Percentiles rank a stretch among this genome's conserved stretches.
Evolutionary conservation across 2,329 filamentous ascomycete species (phyloP).

Genomic region (Neospermospora avenae): DNA sequence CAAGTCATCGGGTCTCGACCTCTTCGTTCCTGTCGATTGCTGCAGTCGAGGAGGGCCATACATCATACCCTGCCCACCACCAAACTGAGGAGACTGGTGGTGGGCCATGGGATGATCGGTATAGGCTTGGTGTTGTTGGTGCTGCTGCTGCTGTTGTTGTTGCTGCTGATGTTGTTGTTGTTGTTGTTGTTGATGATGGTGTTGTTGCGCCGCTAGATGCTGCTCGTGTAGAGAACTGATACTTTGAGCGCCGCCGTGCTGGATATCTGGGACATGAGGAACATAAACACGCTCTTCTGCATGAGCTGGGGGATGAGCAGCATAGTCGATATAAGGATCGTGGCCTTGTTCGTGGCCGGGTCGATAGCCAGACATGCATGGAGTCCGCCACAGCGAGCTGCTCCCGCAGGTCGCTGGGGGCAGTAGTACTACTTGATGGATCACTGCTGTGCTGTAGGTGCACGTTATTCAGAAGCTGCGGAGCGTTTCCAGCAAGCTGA

Average conservation of each 20-base stretch:
- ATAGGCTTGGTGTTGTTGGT: slow-evolving; percentile 48
- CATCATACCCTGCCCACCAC: slow-evolving; percentile 49
- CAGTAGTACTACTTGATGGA: slow-evolving; percentile 40
- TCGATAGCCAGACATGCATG: slow-evolving; percentile 63
- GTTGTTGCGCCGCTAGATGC: slow-evolving; percentile 46
- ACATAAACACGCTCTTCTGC: slow-evolving; percentile 64
- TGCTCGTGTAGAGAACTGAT: slow-evolving; percentile 31
- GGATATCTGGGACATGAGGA: slow-evolving; percentile 39
- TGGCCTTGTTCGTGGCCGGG: slow-evolving; percentile 47
- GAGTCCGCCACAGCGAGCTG: slow-evolving; percentile 74
- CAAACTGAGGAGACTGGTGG: slow-evolving; percentile 42
- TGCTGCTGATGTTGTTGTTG: slow-evolving; percentile 44
- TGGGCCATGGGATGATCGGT: slow-evolving; percentile 54
- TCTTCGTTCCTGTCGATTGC: slow-evolving; percentile 42
- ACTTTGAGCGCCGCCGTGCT: slow-evolving; percentile 33
- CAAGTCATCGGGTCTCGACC: slow-evolving; percentile 54
- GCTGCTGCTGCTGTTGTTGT: slow-evolving; percentile 48
- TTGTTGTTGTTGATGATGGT: slow-evolving; percentile 42
- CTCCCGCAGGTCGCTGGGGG: slow-evolving; percentile 68
- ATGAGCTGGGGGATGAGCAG: slow-evolving; percentile 64
- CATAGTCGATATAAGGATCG: slow-evolving; percentile 70
- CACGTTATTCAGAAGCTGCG: slow-evolving; percentile 16
- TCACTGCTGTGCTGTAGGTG: slow-evolving; percentile 28
- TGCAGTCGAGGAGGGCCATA: slow-evolving; percentile 42
- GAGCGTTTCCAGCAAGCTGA: slow-evolving; percentile 29